Evolutionary conservation across 1,139 yeast species (phyloP), one percentile per base, ranked within the genome.

Genomic region (Debaryomyces robertsiae): DNA sequence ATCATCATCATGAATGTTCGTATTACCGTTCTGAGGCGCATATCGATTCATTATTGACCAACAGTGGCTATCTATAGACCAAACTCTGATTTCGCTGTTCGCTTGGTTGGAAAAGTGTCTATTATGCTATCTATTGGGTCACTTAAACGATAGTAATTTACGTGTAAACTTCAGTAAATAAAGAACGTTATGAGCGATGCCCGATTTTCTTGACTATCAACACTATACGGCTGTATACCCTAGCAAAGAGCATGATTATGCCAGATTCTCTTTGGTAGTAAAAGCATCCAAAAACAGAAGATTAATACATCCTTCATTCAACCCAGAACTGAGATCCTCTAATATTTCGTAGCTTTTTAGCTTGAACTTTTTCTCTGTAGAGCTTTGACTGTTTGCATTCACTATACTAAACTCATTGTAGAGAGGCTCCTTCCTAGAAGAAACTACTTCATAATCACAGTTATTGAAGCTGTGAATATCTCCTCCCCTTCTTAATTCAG

Each of bases 271-370:
- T 47, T 73, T 77, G 33, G 88, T 88, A 10, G 80, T 69, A 38
- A 82, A 79, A 1, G 93, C 83, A 50, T 85, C 93, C 58, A 91
- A 89, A 43, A 84, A 65, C 46, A 85, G 83, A 41, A 90, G 64
- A 53, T 84, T 85, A 17, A 87, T 61, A 22, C 90, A 81, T 1
- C 83, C 81, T 50, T 84, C 90, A 56, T 86, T 86, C 30, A 80
- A 63, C 1, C 69, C 63, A 0, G 77, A 70, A 46, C 77, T 76
- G 1, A 86, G 71, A 48, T 84, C 91, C 54, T 86, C 94, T 39
- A 87, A 68, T 41, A 86, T 61, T 52, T 85, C 93, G 61, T 82
- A 84, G 42, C 77, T 71, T 32, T 63, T 61, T 32, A 72, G 52
- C 34, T 58, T 54, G 45, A 70, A 69, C 11, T 11, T 42, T 41